Evolutionary conservation across 192 early-diverging fungal genomes (phyloP), one percentile per base, ranked within the genome.

Genomic region (Linderina pennispora): DNA sequence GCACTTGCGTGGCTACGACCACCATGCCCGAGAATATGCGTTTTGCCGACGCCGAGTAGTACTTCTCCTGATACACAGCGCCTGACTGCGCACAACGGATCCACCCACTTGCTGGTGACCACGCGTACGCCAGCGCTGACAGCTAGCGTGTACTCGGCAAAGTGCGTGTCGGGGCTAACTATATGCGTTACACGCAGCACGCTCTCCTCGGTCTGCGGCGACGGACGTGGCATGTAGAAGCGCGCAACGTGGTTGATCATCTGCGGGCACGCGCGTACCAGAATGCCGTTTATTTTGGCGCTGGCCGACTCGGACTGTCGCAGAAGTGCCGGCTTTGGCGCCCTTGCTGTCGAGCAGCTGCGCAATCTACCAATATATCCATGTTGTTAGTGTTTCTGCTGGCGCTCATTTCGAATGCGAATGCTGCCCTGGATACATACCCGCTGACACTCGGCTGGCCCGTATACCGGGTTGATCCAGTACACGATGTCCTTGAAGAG

Each of bases 1-100:
- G 69, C 69, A 72, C 50, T 1, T 72, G 61, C 14, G 69, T 57
- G 0, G 41, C 53, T 9, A 38, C 23, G 23, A 72, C 57, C 11
- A 72, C 57, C 69, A 72, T 72, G 2, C 69, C 69, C 1, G 69
- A 72, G 22, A 72, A 72, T 26, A 72, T 59, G n/a, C 53, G 45
- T 7, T 50, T 36, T 25, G 56, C 31, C 8, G 40, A 43, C 0
- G 69, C 32, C 28, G 69, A 72, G 47, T 53, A 72, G 31, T 47
- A 72, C 41, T 47, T 40, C 48, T 72, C 69, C 2, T 55, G 46
- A 24, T 65, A 65, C 45, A 41, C 56, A 52, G 53, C 52, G 11
- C 69, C 69, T 4, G 17, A 37, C 28, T 16, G 25, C 31, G 41
- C 19, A 16, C 45, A n/a, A 64, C 33, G 53, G 69, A 21, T 65